Evolutionary conservation across 352 stramenopile species (phyloP), one percentile per base, ranked within the genome.

Genomic region (Globisporangium radiosum): DNA sequence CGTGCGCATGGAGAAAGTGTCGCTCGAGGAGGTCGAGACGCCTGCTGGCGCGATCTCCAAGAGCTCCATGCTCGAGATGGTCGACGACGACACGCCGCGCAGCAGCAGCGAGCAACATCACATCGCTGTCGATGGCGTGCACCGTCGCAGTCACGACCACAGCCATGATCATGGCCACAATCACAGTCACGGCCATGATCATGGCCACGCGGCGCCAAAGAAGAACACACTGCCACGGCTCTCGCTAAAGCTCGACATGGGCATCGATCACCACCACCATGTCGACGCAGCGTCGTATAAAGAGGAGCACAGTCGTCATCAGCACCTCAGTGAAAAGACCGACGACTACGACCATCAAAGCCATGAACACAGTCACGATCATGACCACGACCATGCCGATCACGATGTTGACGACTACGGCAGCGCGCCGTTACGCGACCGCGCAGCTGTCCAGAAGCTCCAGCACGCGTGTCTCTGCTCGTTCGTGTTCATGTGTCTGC

Each of bases 401-500:
- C n/a, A 63, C 4, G n/a, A 54, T 15, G 45, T 60, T 11, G 45
- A 54, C 52, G 50, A 62, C 25, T 33, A 70, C 15, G 52, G 19
- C 19, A 25, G 19, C 64, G 37, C 56, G 71, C 43, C 43, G 25
- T 6, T 60, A 17, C 49, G 75, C 11, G 65, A 59, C 8, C 65
- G 73, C n/a, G 75, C 71, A 6, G 80, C 80, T 9, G 73, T 86
- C 11, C 14, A 47, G 43, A 47, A 47, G 43, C 43, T 47, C 43
- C 11, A 5, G 11, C 43, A 47, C 14, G 85, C 82, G 14, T 92
- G 81, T 47, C 49, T 81, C 11, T 94, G 95, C 54, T 96, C 91
- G 47, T 76, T 90, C 13, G 57, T 92, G 47, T 99, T 99, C 72
- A 97, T 99, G 80, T 71, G 96, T 39, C 78, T 97, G 15, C 95